These are phyloP conservation scores for Diplotaxis tenuifolia DNA, from an alignment of 345 rosid species.

Conservation along the genomic window DNA sequence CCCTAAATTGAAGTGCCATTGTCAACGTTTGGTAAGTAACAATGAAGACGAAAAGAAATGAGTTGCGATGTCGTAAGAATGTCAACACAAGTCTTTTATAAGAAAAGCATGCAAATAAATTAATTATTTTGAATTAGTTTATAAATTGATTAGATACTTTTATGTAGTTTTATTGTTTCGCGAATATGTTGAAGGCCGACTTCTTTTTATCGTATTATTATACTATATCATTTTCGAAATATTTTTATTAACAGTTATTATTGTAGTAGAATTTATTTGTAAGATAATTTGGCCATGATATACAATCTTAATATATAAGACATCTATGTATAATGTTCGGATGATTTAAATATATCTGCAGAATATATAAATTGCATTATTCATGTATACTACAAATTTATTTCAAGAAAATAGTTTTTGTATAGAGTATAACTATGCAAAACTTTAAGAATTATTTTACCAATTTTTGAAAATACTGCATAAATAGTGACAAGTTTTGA, in stretches of 20 bases:
- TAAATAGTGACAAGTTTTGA: too few species aligned
- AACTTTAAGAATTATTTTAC: too few species aligned
- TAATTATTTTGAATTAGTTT: neutral
- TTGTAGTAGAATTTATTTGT: too few species aligned
- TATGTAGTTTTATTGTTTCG: neutral
- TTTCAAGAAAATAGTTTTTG: neutral
- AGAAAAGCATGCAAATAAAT: neutral
- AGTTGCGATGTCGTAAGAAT: conserved; percentile 12
- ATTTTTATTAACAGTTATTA: neutral
- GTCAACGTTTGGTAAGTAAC: conserved; percentile 10
- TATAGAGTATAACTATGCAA: too few species aligned
- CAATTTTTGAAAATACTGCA: too few species aligned
- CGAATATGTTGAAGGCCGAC: neutral
- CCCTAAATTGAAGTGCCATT: neutral
- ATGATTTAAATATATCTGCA: neutral
- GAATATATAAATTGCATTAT: neutral
- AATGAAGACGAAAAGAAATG: conserved; percentile 4
- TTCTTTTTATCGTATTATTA: neutral
- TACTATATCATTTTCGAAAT: neutral
- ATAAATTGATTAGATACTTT: neutral
- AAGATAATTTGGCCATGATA: too few species aligned
- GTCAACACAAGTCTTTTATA: conserved; percentile 4
- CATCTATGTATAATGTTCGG: neutral
- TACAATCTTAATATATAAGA: neutral
- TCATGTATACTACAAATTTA: neutral